Percentiles rank a stretch among this genome's conserved stretches.
phyloP scores from a whole-genome alignment of 2,329 filamentous ascomycete genomes.

The Pseudocercospora cruenta region DNA sequence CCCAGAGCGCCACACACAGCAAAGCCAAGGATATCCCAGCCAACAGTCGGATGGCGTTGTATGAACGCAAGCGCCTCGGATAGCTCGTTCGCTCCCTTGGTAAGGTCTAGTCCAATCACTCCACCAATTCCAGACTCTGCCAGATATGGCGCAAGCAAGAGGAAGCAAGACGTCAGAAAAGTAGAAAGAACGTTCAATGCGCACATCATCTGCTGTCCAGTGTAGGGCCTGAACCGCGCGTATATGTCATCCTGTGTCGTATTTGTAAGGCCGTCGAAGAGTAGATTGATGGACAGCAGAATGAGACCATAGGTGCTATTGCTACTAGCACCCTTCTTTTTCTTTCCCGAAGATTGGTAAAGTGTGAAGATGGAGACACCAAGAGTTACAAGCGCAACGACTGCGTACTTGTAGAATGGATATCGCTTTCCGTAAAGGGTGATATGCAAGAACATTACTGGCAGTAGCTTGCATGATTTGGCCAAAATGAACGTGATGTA shows the following conservation, averaged over 20 bases:
- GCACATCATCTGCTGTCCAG: conserved; percentile 99
- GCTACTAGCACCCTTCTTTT: conserved; percentile 44
- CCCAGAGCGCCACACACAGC: conserved; percentile 87
- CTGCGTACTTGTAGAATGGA: conserved; percentile 93
- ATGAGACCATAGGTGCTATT: conserved; percentile 79
- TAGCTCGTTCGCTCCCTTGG: conserved; percentile 72
- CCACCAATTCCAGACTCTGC: conserved; percentile 58
- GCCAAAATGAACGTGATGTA: conserved; percentile 97
- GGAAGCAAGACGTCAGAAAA: conserved; percentile 73
- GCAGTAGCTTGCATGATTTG: conserved; percentile 98
- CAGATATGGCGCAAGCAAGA: conserved; percentile 79
- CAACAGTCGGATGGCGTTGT: conserved; percentile 75
- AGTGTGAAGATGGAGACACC: conserved; percentile 96
- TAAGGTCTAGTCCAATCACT: conserved; percentile 46
- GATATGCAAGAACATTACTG: conserved; percentile 95
- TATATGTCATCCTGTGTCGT: conserved; percentile 97
- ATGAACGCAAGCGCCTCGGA: conserved; percentile 80
- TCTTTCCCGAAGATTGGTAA: conserved; percentile 60
- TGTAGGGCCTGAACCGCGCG: conserved; percentile 72
- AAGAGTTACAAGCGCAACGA: conserved; percentile 85
- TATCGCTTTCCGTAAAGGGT: conserved; percentile 87
- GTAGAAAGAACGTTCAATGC: conserved; percentile 91
- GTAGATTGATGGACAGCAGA: conserved; percentile 82
- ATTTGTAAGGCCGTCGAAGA: conserved; percentile 96
- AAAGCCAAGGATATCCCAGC: conserved; percentile 87